Evolutionary conservation across 2,329 filamentous ascomycete genomes (phyloP), one percentile per base, ranked within the genome.

Genomic region (Trichoderma guizhouense): DNA sequence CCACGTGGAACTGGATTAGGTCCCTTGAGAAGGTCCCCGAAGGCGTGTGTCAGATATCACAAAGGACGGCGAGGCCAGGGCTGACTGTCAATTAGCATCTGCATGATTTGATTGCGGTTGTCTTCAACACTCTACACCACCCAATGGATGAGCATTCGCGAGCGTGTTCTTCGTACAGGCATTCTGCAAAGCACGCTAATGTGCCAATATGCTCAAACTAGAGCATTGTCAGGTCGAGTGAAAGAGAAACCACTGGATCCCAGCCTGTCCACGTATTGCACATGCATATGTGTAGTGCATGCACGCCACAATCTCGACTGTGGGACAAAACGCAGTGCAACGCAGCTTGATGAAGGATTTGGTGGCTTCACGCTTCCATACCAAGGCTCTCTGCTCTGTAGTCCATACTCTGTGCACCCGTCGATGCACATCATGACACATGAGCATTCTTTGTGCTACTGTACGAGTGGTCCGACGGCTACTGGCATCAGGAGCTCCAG

Each of bases 1-100:
- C 57, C 66, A 53, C 66, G 57, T 62, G 66, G 66, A 69, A 60
- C 11, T 60, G 43, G 36, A 51, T 36, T 43, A 24, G 63, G 47
- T 39, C 32, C 47, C 24, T 39, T 21, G 18, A 51, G 47, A 28
- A 21, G 34, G 30, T 55, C 63, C 47, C 47, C 47, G 21, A 11
- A 55, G 47, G 26, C 55, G 34, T 51, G 43, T 51, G 43, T 21
- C 43, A 51, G 43, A 51, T 21, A 18, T 36, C 51, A 53, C 63
- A 65, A 34, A 51, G 28, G 7, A 47, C 24, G 28, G 30, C 21
- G 30, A 47, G 39, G 32, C 30, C 30, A 39, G n/a, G 60, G n/a
- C 21, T 26, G 30, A 18, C 64, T 43, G 64, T 7, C 64, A 28
- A 15, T 34, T 3, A 51, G 39, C n/a, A 24, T 21, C 9, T 24